Conservation (phyloP, 164 flowering plant genomes). For the Stephania yunnanensis region DNA sequence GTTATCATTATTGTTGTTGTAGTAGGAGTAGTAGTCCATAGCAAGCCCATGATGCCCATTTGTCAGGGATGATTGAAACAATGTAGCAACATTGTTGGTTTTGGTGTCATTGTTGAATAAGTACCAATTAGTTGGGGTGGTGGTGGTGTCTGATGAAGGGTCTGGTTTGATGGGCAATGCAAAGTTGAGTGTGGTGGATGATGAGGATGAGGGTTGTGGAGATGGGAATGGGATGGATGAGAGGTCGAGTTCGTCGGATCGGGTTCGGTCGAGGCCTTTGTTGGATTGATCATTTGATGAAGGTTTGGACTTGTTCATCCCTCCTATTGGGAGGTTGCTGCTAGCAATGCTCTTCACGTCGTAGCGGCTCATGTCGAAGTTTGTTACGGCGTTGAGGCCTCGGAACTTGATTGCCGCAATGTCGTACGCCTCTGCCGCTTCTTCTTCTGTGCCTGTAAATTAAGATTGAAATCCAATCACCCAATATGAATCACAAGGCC, state of each 20-base stretch:
- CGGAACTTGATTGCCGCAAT: conserved; percentile 82
- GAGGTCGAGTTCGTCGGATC: conserved; percentile 18
- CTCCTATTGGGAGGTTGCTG: conserved; percentile 71
- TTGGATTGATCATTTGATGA: conserved; percentile 31
- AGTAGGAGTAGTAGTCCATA: conserved; percentile 19
- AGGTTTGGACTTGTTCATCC: conserved; percentile 37
- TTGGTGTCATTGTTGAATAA: background rate
- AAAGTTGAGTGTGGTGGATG: conserved; percentile 27
- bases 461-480: background rate
- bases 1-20: background rate
- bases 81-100: background rate
- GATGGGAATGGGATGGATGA: conserved; percentile 11
- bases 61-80: conserved; percentile 6
- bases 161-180: conserved; percentile 26
- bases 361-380: conserved; percentile 81
- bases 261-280: conserved; percentile 22
- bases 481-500: background rate
- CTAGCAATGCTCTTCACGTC: conserved; percentile 66
- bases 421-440: conserved; percentile 90
- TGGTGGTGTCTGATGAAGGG: background rate
- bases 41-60: conserved; percentile 2
- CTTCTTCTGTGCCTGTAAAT: conserved; percentile 65
- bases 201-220: conserved; percentile 15
- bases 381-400: conserved; percentile 78
- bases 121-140: background rate